phyloP scores from a whole-genome alignment of 306 rosid species.

The Canavalia ensiformis region DNA sequence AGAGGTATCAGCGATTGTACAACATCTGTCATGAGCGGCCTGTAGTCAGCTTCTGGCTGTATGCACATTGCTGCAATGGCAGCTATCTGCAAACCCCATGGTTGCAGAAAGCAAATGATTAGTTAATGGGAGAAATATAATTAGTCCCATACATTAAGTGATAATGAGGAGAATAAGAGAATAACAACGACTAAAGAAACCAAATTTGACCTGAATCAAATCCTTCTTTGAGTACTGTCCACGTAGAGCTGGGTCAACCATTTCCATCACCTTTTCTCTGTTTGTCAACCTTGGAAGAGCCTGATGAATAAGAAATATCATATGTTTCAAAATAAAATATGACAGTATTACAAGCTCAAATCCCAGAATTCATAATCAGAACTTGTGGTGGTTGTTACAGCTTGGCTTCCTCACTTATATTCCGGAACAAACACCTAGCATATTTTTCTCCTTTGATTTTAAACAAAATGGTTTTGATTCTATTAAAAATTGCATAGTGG shows the following conservation, averaged over 20 bases:
- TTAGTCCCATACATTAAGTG: conserved; percentile 19
- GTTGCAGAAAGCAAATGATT: conserved; percentile 8
- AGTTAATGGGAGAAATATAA: conserved; percentile 27
- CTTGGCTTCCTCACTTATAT: conserved; percentile 18
- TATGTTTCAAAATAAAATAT: not conserved
- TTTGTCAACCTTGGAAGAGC: conserved; percentile 93
- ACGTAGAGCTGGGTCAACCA: conserved; percentile 87
- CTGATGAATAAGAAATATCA: conserved; percentile 55
- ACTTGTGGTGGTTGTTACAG: not conserved
- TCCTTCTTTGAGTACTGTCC: conserved; percentile 90
- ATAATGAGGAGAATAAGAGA: conserved; percentile 18
- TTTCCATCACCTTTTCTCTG: conserved; percentile 82
- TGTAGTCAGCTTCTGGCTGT: conserved; percentile 96
- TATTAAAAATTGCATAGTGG: conserved; percentile 1
- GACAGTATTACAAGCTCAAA: not conserved
- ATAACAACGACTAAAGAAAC: not conserved
- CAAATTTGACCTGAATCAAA: conserved; percentile 78
- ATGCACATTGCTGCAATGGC: conserved; percentile 99
- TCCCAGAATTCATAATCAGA: conserved; percentile 2
- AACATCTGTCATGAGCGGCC: conserved; percentile 95
- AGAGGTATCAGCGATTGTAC: conserved; percentile 90
- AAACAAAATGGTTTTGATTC: conserved; percentile 13
- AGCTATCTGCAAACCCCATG: conserved; percentile 64
- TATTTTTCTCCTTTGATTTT: not conserved
- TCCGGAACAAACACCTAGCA: not conserved